These are phyloP conservation scores for Pluteus cervinus DNA, from an alignment of 768 basidiomycete genomes.

Conservation along the genomic window DNA sequence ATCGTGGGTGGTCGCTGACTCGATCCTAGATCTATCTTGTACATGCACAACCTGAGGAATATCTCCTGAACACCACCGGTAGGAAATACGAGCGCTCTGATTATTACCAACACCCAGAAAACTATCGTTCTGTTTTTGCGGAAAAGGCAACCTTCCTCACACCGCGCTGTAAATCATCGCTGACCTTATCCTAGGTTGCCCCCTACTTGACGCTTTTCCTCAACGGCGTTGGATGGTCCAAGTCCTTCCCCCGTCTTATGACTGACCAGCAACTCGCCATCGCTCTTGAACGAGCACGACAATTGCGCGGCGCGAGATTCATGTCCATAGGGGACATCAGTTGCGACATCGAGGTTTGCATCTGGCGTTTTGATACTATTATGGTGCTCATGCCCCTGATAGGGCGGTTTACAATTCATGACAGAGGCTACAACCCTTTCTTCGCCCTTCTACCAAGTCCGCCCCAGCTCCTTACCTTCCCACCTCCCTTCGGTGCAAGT, in stretches of 20 bases:
- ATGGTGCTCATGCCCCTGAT: neutral
- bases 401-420: conserved; percentile 87
- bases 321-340: conserved; percentile 81
- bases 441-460: conserved; percentile 59
- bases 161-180: neutral
- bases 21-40: conserved; percentile 66
- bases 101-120: conserved; percentile 69
- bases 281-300: conserved; percentile 42
- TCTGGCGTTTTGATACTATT: neutral
- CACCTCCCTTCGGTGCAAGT: conserved; percentile 60
- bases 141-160: conserved; percentile 62
- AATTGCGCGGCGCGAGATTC: conserved; percentile 51
- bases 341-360: conserved; percentile 72
- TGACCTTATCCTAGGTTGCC: conserved; percentile 47
- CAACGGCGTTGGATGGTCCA: conserved; percentile 84
- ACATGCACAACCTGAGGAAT: conserved; percentile 64
- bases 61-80: conserved; percentile 57
- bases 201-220: conserved; percentile 82
- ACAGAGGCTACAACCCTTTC: conserved; percentile 72
- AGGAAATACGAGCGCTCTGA: conserved; percentile 50
- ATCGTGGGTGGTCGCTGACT: neutral
- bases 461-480: conserved; percentile 32
- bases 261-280: conserved; percentile 52
- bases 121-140: conserved; percentile 64
- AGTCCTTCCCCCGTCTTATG: conserved; percentile 75